Evolutionary conservation across 139 green algal genomes (phyloP).

Genomic region (Micromonas commoda): DNA sequence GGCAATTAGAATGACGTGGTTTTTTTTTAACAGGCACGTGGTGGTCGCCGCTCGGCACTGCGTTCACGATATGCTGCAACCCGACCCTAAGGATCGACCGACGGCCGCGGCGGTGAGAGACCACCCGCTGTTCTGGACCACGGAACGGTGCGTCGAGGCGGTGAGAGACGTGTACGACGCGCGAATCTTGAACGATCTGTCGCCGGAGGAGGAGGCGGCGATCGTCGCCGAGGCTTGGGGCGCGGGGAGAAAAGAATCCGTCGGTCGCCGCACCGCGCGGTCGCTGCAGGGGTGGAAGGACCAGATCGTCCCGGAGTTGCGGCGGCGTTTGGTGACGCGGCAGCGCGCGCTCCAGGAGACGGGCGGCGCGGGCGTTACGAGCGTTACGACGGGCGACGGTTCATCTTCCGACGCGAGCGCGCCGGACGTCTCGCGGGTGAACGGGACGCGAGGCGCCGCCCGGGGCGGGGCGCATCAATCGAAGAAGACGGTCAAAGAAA

Average conservation of each 20-base stretch:
- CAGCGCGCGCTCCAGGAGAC: too few species aligned
- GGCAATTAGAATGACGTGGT: too few species aligned
- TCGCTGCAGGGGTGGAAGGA: not conserved
- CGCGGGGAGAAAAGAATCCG: not conserved
- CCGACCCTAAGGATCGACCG: not conserved
- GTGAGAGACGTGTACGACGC: not conserved
- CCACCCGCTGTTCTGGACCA: not conserved
- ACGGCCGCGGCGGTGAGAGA: not conserved
- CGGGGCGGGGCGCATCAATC: too few species aligned
- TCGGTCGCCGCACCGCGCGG: not conserved
- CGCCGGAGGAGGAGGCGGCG: not conserved
- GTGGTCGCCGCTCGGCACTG: not conserved
- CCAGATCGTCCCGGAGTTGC: not conserved
- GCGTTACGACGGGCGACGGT: too few species aligned
- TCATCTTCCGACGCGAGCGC: too few species aligned
- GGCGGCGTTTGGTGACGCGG: too few species aligned
- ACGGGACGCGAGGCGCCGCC: too few species aligned
- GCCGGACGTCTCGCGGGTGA: too few species aligned
- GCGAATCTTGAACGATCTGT: not conserved
- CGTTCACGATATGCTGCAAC: constrained; percentile 1
- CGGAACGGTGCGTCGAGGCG: not conserved
- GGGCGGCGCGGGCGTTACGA: too few species aligned
- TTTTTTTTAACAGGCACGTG: too few species aligned
- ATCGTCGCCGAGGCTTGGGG: not conserved
- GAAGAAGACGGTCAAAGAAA: too few species aligned